These are phyloP conservation scores for Penicillium crystallinum DNA, from an alignment of 495 filamentous ascomycete species.

Conservation along the genomic window DNA sequence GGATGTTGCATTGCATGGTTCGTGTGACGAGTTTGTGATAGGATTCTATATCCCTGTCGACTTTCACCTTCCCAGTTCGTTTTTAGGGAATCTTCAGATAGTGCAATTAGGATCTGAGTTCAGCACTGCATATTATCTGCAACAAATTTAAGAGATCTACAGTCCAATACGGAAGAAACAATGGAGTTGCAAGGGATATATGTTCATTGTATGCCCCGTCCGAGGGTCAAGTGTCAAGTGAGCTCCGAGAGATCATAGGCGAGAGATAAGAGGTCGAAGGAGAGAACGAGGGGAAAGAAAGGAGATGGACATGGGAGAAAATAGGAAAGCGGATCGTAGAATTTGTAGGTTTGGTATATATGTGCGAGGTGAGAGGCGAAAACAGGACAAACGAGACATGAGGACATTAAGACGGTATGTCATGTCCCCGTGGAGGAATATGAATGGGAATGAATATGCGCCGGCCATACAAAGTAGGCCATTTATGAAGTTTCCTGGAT, in stretches of 20 bases:
- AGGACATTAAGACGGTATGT: slow-evolving; percentile 5
- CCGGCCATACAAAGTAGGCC: slow-evolving; percentile 21
- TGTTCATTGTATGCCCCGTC: slow-evolving; percentile 27
- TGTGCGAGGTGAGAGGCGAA: slow-evolving; percentile 3
- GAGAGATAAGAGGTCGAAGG: background rate
- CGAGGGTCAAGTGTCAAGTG: slow-evolving; percentile 17
- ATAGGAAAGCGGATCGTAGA: slow-evolving; percentile 5
- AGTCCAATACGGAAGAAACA: background rate
- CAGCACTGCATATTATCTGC: too few relatives aligned
- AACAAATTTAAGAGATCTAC: background rate
- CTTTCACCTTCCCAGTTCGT: too few relatives aligned
- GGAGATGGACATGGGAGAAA: slow-evolving; percentile 12
- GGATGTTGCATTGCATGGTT: too few relatives aligned
- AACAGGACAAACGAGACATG: slow-evolving; percentile 2
- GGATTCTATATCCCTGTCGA: too few relatives aligned
- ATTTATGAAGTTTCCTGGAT: slow-evolving; percentile 23
- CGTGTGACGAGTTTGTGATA: too few relatives aligned
- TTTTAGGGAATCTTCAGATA: too few relatives aligned
- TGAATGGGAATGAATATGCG: slow-evolving; percentile 21
- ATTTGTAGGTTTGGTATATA: slow-evolving; percentile 12
- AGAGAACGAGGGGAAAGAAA: slow-evolving; percentile 14
- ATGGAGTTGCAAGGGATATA: slow-evolving; percentile 21
- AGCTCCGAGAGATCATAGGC: slow-evolving; percentile 13
- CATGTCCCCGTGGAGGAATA: slow-evolving; percentile 7
- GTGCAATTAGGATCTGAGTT: too few relatives aligned